Base-by-base conservation (phyloP, 805 yeast species). In the Metschnikowia kunwiensis region DNA sequence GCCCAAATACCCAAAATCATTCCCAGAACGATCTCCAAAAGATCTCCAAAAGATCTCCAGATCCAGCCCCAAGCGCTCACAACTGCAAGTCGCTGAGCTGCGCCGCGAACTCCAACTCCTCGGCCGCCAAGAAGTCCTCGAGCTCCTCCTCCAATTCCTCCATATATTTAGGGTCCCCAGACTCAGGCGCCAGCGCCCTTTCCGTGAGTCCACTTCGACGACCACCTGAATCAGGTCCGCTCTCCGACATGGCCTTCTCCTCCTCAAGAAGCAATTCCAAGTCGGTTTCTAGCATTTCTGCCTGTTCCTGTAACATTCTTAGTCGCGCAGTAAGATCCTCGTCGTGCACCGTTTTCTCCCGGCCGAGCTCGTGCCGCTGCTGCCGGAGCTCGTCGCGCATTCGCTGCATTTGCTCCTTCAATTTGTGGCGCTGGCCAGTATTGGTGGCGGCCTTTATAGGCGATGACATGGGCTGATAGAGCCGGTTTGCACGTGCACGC, bases 51-150 rank as follows among this genome's bases (percentile, higher is more conserved):
- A n/a, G n/a, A n/a, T n/a, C n/a, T n/a, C n/a, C n/a, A n/a, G n/a
- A n/a, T n/a, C n/a, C n/a, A n/a, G n/a, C n/a, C n/a, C n/a, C n/a
- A n/a, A n/a, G n/a, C n/a, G n/a, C 7, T 28, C 29, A 32, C 7
- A 44, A 11, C 28, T 38, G 34, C 37, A 48, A 21, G 14, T 38
- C 47, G 12, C 30, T n/a, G 20, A 49, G 43, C 27, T 38, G 51
- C 22, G 43, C 48, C 32, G 42, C 51, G 18, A 49, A 46, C 41
- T 49, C 53, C 19, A 41, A 28, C 37, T 49, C 49, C 26, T 40
- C 47, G 5, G 36, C 42, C 9, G 43, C 43, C 24, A 49, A 29
- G 12, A 33, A 31, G 3, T 33, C 47, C 27, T 49, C 53, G 9
- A 49, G 40, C 27, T 49, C 48, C 19, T 40, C 36, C 23, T 42